These are phyloP conservation scores for Elsinoe ampelina DNA, from an alignment of 2,329 filamentous ascomycete species.

Conservation along the genomic window DNA sequence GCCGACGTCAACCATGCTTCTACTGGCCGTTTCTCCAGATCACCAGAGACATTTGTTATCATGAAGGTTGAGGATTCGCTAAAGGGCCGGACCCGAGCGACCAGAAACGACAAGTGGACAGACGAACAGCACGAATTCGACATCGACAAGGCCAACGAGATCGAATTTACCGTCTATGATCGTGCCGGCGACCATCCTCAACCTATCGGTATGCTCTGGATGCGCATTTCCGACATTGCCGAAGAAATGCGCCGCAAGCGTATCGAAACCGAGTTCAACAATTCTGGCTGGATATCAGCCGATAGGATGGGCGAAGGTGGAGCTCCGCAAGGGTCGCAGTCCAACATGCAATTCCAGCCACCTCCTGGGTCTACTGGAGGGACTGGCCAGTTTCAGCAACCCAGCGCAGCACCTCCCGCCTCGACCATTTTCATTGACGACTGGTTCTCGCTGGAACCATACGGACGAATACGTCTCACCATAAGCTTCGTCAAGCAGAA, in stretches of 20 bases:
- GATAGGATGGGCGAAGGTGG: conserved; percentile 73
- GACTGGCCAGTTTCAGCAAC: conserved; percentile 28
- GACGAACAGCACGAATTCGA: conserved; percentile 86
- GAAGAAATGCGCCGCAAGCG: conserved; percentile 96
- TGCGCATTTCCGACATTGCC: conserved; percentile 91
- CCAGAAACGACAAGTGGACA: conserved; percentile 81
- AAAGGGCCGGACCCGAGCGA: conserved; percentile 76
- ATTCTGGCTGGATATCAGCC: conserved; percentile 91
- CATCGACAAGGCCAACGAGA: conserved; percentile 97
- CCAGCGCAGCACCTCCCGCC: conserved; percentile 39
- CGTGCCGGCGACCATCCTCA: conserved; percentile 81
- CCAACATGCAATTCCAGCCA: conserved; percentile 46
- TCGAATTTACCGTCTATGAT: conserved; percentile 95
- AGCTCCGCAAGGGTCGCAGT: conserved; percentile 32
- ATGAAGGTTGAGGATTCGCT: conserved; percentile 95
- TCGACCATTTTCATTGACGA: conserved; percentile 62
- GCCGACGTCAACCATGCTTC: conserved; percentile 92
- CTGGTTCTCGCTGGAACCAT: conserved; percentile 95
- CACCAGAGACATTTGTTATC: conserved; percentile 89
- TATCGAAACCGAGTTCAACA: conserved; percentile 91
- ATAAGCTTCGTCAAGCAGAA: conserved; percentile 88
- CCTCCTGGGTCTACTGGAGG: conserved; percentile 32
- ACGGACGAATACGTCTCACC: conserved; percentile 82
- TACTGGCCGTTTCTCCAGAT: conserved; percentile 69
- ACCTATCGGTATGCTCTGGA: conserved; percentile 91